A percentile compares a stretch with the other conserved stretches of the same genome.
These are phyloP conservation scores for Suillus occidentalis DNA, from an alignment of 768 basidiomycete genomes.

Conservation along the genomic window DNA sequence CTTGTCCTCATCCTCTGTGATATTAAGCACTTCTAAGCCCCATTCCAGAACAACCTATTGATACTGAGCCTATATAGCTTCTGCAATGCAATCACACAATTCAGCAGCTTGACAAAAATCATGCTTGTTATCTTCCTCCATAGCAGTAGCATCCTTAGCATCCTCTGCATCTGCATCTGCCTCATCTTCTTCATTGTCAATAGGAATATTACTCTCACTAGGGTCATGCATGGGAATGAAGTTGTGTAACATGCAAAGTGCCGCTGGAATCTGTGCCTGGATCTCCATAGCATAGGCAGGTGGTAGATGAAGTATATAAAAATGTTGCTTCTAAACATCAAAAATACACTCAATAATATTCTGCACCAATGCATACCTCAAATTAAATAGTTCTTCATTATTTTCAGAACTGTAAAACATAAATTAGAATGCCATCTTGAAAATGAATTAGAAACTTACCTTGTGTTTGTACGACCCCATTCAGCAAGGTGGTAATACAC, in stretches of 20 bases:
- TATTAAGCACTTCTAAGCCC: neutral
- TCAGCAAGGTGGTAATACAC: neutral
- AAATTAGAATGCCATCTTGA: no score
- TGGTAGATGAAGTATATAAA: no score
- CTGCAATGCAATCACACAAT: neutral
- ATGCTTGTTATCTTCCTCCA: neutral
- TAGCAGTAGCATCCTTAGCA: neutral
- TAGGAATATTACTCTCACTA: neutral
- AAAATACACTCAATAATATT: no score
- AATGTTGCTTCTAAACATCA: no score
- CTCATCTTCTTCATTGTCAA: neutral
- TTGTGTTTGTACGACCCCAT: no score
- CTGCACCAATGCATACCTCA: no score
- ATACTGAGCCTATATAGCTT: neutral
- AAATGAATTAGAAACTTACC: no score
- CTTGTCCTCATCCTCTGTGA: neutral
- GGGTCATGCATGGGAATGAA: conserved; percentile 21
- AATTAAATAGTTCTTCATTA: no score
- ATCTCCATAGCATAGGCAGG: neutral
- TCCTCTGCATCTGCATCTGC: neutral
- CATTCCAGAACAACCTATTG: neutral
- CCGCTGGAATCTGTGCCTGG: conserved; percentile 23
- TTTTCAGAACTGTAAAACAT: no score
- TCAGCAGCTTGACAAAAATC: neutral
- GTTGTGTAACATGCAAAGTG: conserved; percentile 24